Conservation (phyloP, 192 early-diverging fungal species). For the Rhizoclosmatium globosum region DNA sequence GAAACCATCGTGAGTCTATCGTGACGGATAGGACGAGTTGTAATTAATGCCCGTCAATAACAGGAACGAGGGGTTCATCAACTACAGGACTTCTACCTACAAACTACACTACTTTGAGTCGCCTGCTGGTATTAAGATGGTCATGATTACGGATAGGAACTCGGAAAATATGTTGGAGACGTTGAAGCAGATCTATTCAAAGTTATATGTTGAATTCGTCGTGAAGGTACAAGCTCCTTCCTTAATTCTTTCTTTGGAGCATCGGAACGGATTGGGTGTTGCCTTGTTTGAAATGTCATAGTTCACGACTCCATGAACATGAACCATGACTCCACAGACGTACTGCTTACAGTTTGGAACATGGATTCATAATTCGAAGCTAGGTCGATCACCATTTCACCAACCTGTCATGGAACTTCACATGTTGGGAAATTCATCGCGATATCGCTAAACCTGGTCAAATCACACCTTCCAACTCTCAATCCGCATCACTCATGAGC, state of each 20-base stretch:
- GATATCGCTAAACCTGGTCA: too few relatives aligned
- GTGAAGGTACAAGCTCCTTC: conserved; percentile 53
- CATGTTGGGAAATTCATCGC: too few relatives aligned
- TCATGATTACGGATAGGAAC: conserved; percentile 82
- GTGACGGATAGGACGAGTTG: background rate
- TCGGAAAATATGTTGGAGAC: conserved; percentile 69
- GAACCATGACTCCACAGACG: too few relatives aligned
- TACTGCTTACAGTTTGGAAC: too few relatives aligned
- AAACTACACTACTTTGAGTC: conserved; percentile 93
- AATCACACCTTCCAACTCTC: too few relatives aligned
- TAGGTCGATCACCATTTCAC: too few relatives aligned
- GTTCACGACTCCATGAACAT: too few relatives aligned
- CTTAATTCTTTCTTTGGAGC: background rate
- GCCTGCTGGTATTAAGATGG: conserved; percentile 85
- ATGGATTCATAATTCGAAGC: too few relatives aligned
- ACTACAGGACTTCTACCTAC: conserved; percentile 84
- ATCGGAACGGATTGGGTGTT: too few relatives aligned
- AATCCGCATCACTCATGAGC: too few relatives aligned
- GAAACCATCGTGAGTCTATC: background rate
- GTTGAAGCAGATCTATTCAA: conserved; percentile 81
- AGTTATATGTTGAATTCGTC: conserved; percentile 94
- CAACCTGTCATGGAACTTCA: too few relatives aligned
- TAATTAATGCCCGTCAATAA: background rate
- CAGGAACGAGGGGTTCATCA: conserved; percentile 71
- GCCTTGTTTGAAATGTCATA: too few relatives aligned